Conservation (phyloP, 1,284 basidiomycete genomes). For the Gymnopus androsaceus region DNA sequence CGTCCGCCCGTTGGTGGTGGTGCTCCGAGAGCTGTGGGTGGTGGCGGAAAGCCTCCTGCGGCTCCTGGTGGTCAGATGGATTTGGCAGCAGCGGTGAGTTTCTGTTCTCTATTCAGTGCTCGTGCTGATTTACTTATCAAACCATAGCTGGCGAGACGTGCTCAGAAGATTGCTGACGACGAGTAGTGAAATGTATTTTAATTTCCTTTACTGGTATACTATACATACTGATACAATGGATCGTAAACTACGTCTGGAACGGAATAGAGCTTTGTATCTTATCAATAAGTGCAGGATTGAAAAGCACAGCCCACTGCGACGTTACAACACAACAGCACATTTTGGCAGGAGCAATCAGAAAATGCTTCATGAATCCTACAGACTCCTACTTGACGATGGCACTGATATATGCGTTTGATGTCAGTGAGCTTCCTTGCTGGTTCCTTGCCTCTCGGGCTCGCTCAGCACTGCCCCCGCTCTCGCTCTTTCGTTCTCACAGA, state of each 20-base stretch:
- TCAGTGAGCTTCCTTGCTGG: no score
- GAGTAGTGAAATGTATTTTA: conserved; percentile 1
- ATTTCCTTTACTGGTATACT: neutral
- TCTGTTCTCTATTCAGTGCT: conserved; percentile 5
- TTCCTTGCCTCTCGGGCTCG: no score
- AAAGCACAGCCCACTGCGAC: no score
- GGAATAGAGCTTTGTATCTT: neutral
- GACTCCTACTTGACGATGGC: no score
- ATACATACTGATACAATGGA: neutral
- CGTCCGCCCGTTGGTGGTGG: conserved; percentile 50
- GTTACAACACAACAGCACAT: no score
- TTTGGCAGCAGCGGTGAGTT: conserved; percentile 75
- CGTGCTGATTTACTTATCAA: conserved; percentile 11
- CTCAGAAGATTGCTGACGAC: conserved; percentile 51
- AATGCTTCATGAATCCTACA: no score
- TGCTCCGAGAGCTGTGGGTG: conserved; percentile 48
- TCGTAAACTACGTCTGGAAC: neutral
- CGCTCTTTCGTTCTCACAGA: no score
- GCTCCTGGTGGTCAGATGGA: conserved; percentile 71
- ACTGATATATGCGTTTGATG: no score
- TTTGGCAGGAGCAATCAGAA: no score
- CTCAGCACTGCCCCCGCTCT: no score
- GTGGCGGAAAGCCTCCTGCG: conserved; percentile 36
- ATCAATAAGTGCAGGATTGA: neutral
- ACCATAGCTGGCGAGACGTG: conserved; percentile 72